phyloP scores from a whole-genome alignment of 1,284 basidiomycete species.

The Trichosporon sp. region DNA sequence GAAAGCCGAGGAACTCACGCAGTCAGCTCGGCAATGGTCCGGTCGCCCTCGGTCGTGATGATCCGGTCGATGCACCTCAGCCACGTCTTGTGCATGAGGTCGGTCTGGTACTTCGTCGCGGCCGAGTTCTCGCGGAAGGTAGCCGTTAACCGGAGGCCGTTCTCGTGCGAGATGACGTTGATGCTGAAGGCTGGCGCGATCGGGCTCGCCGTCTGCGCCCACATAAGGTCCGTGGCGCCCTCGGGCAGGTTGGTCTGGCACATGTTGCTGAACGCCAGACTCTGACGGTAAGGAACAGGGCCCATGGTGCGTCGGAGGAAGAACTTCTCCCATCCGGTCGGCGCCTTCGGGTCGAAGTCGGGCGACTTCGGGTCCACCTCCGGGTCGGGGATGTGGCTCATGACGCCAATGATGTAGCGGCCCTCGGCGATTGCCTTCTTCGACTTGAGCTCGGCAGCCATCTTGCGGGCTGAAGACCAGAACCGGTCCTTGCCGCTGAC shows the following conservation, averaged over 20 bases:
- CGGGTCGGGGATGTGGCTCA: slow-evolving; percentile 31
- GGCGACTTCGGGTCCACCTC: neutral
- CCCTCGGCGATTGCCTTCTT: slow-evolving; percentile 11
- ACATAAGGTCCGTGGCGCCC: slow-evolving; percentile 28
- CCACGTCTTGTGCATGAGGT: slow-evolving; percentile 8
- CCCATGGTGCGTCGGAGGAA: slow-evolving; percentile 19
- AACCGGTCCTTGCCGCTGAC: slow-evolving; percentile 20
- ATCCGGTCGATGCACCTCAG: slow-evolving; percentile 10
- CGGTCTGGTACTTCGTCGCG: slow-evolving; percentile 9
- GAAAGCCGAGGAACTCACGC: neutral
- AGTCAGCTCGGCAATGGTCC: slow-evolving; percentile 9
- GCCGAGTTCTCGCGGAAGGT: slow-evolving; percentile 29
- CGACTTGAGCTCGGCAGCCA: slow-evolving; percentile 3
- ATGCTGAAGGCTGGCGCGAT: slow-evolving; percentile 19
- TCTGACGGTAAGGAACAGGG: slow-evolving; percentile 12
- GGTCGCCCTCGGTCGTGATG: slow-evolving; percentile 6
- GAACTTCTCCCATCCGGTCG: slow-evolving; percentile 38
- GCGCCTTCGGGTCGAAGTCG: slow-evolving; percentile 19
- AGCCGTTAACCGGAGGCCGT: slow-evolving; percentile 25
- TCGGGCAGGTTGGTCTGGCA: slow-evolving; percentile 24
- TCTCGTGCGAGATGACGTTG: slow-evolving; percentile 27
- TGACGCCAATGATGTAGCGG: slow-evolving; percentile 26
- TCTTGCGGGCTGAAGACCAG: slow-evolving; percentile 19
- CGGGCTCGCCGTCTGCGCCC: slow-evolving; percentile 26
- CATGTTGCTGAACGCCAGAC: slow-evolving; percentile 30